Evolutionary conservation across 768 basidiomycete genomes (phyloP), one percentile per base, ranked within the genome.

Genomic region (Suillus subluteus): DNA sequence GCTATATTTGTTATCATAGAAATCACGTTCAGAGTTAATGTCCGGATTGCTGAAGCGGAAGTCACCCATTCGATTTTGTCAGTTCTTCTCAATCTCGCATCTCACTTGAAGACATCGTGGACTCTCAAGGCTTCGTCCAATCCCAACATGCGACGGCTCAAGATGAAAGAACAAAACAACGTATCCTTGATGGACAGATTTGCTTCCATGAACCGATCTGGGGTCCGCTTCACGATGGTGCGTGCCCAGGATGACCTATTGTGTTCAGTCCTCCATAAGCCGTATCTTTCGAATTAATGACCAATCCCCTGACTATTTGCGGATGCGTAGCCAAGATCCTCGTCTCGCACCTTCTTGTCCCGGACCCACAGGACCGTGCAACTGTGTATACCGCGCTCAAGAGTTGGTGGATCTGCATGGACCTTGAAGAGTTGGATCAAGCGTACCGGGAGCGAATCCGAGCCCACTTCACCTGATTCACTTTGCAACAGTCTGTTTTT

Each of bases 31-130:
- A 52, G 59, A 16, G 32, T 46, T 46, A 58, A 65, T 65, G 18
- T 32, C 65, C 48, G 40, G 54, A n/a, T 55, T 46, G 52, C 37
- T 67, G 37, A 67, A 94, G 92, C 56, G 91, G 92, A 40, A 81
- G 81, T 46, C 92, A 94, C 76, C 92, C 92, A 0, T 94, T 94
- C 72, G 92, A 94, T 73, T 85, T 87, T 68, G 86, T 83, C 7
- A 78, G 75, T 89, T 64, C 72, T 93, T 35, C 84, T 94, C 18
- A 86, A 86, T 12, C 68, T 86, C 13, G 79, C 81, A 13, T 76
- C 8, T 66, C 66, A 1, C 18, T 65, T 46, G 64, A 54, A n/a
- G 52, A 65, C 8, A 69, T 56, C 6, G 6, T 75, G 69, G 77
- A 78, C 37, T 81, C 80, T 40, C 79, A 75, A 26, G 59, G 54